phyloP scores from a whole-genome alignment of 495 filamentous ascomycete species.

The Aspergillus incahuasiensis region DNA sequence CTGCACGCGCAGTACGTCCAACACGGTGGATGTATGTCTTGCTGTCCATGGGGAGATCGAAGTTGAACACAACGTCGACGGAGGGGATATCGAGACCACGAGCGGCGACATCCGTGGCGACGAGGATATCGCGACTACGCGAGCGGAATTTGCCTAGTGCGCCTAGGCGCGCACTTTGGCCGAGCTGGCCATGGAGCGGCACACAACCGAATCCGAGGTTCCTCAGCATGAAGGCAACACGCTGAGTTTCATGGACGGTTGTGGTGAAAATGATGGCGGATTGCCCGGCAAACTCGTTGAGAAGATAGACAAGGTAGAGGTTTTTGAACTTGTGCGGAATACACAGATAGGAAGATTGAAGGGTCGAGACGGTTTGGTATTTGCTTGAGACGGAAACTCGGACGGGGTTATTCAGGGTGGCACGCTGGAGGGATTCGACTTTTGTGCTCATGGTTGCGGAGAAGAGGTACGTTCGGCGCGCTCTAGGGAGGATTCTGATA shows the following conservation, averaged over 20 bases:
- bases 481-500: conserved; percentile 67
- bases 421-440: conserved; percentile 85
- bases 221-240: conserved; percentile 75
- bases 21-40: conserved; percentile 97
- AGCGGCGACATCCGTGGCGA: conserved; percentile 92
- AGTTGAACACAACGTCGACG: conserved; percentile 87
- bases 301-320: conserved; percentile 76
- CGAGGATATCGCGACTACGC: conserved; percentile 71
- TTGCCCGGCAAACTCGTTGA: conserved; percentile 81
- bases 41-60: conserved; percentile 70
- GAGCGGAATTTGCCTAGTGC: conserved; percentile 83
- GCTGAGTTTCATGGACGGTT: conserved; percentile 88
- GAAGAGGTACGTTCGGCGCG: conserved; percentile 80
- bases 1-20: conserved; percentile 87
- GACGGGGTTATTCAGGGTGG: conserved; percentile 74
- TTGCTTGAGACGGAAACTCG: conserved; percentile 72
- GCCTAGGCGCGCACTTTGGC: conserved; percentile 76
- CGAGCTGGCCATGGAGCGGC: conserved; percentile 85
- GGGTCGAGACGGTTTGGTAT: conserved; percentile 82
- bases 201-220: conserved; percentile 79
- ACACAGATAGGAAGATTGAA: conserved; percentile 79
- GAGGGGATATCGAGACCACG: conserved; percentile 92
- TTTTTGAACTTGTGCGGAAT: conserved; percentile 90
- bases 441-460: conserved; percentile 91
- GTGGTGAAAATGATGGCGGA: conserved; percentile 83